These are phyloP conservation scores for Yamadazyma friedrichii DNA, from an alignment of 1,139 yeast genomes.

Conservation along the genomic window DNA sequence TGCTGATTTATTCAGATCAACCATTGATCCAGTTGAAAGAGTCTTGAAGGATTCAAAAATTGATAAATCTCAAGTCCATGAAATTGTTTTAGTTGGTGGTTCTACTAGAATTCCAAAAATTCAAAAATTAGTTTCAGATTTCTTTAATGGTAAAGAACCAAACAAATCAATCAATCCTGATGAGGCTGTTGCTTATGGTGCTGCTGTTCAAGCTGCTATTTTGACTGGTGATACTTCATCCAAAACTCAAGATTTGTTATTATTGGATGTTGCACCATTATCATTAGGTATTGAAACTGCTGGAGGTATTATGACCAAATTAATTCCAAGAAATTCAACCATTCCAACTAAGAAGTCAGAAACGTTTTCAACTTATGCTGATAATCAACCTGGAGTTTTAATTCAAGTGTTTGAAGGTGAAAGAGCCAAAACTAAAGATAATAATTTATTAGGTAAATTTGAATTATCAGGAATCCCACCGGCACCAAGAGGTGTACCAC, in stretches of 20 bases:
- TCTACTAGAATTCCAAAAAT: conserved; percentile 46
- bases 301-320: conserved; percentile 96
- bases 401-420: conserved; percentile 96
- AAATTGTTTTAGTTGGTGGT: conserved; percentile 44
- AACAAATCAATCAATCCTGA: conserved; percentile 45
- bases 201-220: conserved; percentile 45
- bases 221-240: conserved; percentile 85
- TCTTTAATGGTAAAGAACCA: conserved; percentile 46
- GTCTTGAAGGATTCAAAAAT: conserved; percentile 42
- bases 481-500: conserved; percentile 97
- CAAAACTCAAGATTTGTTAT: conserved; percentile 73
- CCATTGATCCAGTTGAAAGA: conserved; percentile 43
- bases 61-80: conserved; percentile 39
- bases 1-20: conserved; percentile 43
- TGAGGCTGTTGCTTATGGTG: conserved; percentile 47
- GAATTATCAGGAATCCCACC: conserved; percentile 94
- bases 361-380: conserved; percentile 92
- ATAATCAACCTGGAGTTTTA: conserved; percentile 93
- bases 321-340: conserved; percentile 92
- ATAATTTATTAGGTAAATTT: conserved; percentile 89
- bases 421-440: conserved; percentile 91
- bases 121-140: conserved; percentile 42
- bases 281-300: conserved; percentile 94
- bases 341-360: conserved; percentile 95
- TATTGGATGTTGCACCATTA: conserved; percentile 89